A percentile compares a stretch with the other conserved stretches of the same genome.
Conservation (phyloP, 495 filamentous ascomycete species). For the Hyaloscypha bicolor region DNA sequence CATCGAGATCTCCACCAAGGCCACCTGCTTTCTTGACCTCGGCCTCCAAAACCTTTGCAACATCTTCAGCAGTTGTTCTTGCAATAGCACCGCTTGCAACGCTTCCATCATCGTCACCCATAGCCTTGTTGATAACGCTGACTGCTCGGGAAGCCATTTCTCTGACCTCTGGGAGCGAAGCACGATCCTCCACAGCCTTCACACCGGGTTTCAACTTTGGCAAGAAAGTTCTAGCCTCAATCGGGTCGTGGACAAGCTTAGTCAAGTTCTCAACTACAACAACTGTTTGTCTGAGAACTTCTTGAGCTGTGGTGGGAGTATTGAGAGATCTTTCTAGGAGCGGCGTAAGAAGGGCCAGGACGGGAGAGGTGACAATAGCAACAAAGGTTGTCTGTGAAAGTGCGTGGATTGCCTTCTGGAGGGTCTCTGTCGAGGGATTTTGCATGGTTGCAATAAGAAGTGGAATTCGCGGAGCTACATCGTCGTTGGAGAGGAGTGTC, state of each 20-base stretch:
- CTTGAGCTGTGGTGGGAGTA: constrained; percentile 85
- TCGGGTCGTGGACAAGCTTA: constrained; percentile 95
- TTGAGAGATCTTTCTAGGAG: constrained; percentile 92
- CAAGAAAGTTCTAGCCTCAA: constrained; percentile 94
- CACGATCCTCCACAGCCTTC: constrained; percentile 81
- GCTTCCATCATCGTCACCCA: constrained; percentile 68
- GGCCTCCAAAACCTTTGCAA: constrained; percentile 70
- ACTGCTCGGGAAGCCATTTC: constrained; percentile 83
- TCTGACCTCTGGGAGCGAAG: constrained; percentile 92
- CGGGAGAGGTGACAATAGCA: constrained; percentile 94
- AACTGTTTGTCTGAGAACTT: constrained; percentile 92
- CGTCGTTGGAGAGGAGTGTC: constrained; percentile 92
- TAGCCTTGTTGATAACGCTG: constrained; percentile 90
- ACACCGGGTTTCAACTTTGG: constrained; percentile 95
- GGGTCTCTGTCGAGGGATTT: constrained; percentile 82
- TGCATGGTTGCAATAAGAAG: constrained; percentile 95
- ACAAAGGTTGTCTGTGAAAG: constrained; percentile 99
- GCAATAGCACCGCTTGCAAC: constrained; percentile 61
- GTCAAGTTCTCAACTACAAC: constrained; percentile 99
- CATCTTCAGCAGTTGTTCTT: constrained; percentile 72
- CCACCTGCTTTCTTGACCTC: constrained; percentile 72
- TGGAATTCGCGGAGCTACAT: constrained; percentile 90
- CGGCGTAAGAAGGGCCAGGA: constrained; percentile 94
- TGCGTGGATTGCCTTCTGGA: constrained; percentile 95
- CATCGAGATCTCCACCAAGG: constrained; percentile 60